phyloP scores from a whole-genome alignment of 768 basidiomycete species.

The Leccinum disarticulatum region DNA sequence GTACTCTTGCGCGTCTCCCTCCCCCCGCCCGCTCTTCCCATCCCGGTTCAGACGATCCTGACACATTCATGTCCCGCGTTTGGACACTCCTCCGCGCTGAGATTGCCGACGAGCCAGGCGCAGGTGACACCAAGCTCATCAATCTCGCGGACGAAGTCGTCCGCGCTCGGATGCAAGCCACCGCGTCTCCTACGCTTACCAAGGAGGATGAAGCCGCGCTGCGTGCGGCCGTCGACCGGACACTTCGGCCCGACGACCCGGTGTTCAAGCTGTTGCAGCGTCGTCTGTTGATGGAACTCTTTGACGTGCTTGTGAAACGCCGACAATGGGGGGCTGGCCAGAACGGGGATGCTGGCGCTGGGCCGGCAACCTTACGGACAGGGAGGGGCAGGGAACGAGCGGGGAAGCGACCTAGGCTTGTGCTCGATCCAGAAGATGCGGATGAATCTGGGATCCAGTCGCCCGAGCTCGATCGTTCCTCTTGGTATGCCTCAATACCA shows the following conservation, averaged over 20 bases:
- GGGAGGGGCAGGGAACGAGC: conserved; percentile 28
- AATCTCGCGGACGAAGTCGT: conserved; percentile 77
- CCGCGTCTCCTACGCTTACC: conserved; percentile 15
- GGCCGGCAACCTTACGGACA: conserved; percentile 32
- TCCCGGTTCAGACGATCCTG: conserved; percentile 9
- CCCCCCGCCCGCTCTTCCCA: conserved; percentile 7
- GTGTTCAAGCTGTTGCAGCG: conserved; percentile 64
- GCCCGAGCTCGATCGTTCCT: not conserved
- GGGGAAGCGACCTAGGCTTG: conserved; percentile 28
- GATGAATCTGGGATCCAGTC: conserved; percentile 7
- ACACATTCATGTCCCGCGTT: conserved; percentile 55
- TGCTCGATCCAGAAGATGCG: conserved; percentile 25
- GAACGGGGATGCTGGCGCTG: not conserved
- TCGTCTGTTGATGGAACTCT: conserved; percentile 49
- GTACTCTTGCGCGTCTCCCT: conserved; percentile 51
- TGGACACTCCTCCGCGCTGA: conserved; percentile 66
- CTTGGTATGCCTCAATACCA: too few species aligned
- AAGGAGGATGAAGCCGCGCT: conserved; percentile 50
- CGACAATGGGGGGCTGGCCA: conserved; percentile 9
- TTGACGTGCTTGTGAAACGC: conserved; percentile 27
- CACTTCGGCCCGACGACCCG: conserved; percentile 59
- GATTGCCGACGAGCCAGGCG: conserved; percentile 39
- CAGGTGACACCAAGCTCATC: conserved; percentile 51
- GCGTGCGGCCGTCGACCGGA: conserved; percentile 62
- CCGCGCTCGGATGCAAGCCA: conserved; percentile 42